Evolutionary conservation across 768 basidiomycete species (phyloP).

Genomic region (Lyophyllum semitale): DNA sequence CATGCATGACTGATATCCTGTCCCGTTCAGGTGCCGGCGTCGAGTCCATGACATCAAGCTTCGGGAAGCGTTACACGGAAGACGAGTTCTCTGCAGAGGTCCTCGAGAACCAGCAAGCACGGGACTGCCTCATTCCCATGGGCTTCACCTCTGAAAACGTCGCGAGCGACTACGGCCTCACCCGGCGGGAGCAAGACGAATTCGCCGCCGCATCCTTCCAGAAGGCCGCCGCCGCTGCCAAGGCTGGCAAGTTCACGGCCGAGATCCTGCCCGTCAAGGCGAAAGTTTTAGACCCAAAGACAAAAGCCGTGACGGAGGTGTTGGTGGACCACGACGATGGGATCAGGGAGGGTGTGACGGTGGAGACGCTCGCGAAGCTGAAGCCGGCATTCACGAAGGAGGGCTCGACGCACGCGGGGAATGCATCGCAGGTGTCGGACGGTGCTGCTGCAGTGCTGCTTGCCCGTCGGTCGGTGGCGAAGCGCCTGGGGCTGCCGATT

Average conservation of each 20-base stretch:
- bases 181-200: slow-evolving; percentile 75
- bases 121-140: slow-evolving; percentile 88
- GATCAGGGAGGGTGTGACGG: slow-evolving; percentile 82
- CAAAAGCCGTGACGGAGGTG: slow-evolving; percentile 81
- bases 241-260: slow-evolving; percentile 77
- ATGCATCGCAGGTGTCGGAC: slow-evolving; percentile 89
- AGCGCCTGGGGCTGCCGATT: slow-evolving; percentile 81
- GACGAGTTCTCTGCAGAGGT: slow-evolving; percentile 69
- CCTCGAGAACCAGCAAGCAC: slow-evolving; percentile 65
- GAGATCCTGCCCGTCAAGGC: slow-evolving; percentile 83
- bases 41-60: slow-evolving; percentile 88
- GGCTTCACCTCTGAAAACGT: slow-evolving; percentile 96
- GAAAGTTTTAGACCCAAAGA: slow-evolving; percentile 74
- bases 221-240: slow-evolving; percentile 80
- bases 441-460: slow-evolving; percentile 91
- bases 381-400: slow-evolving; percentile 82
- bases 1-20: not conserved
- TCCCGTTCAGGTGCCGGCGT: slow-evolving; percentile 70
- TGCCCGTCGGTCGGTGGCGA: slow-evolving; percentile 76
- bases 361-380: slow-evolving; percentile 74
- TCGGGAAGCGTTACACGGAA: slow-evolving; percentile 52
- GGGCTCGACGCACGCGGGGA: slow-evolving; percentile 79
- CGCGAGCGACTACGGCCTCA: slow-evolving; percentile 75
- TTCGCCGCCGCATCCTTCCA: slow-evolving; percentile 87
- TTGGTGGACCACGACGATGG: slow-evolving; percentile 85